phyloP scores from a whole-genome alignment of 192 early-diverging fungal species.

The Rhizophlyctis rosea region DNA sequence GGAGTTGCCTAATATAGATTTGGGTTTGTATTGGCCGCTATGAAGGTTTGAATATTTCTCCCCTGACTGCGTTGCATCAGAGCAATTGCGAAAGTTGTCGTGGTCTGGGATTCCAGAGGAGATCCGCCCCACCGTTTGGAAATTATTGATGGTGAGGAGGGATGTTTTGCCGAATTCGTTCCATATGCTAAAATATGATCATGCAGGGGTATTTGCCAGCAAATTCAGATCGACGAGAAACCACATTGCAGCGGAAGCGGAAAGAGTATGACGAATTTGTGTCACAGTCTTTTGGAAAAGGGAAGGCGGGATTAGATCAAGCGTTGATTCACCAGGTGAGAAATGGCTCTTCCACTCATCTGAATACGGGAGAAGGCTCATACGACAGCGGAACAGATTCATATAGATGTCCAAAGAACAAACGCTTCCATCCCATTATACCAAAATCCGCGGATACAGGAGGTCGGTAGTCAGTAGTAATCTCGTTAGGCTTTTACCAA shows the following conservation, averaged over 20 bases:
- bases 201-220: slow-evolving; percentile 85
- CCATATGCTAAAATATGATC: too few relatives aligned
- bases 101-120: slow-evolving; percentile 92
- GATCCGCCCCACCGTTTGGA: slow-evolving; percentile 87
- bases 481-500: background rate
- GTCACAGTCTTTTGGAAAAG: slow-evolving; percentile 74
- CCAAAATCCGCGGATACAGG: slow-evolving; percentile 75
- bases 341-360: too few relatives aligned
- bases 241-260: slow-evolving; percentile 82
- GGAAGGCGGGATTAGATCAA: slow-evolving; percentile 76
- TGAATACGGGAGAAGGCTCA: too few relatives aligned
- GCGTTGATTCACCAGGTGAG: slow-evolving; percentile 84
- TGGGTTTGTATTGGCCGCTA: slow-evolving; percentile 27
- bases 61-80: slow-evolving; percentile 15
- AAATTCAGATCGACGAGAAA: slow-evolving; percentile 78
- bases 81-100: slow-evolving; percentile 73
- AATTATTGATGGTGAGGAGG: slow-evolving; percentile 71
- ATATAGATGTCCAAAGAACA: slow-evolving; percentile 93
- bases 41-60: slow-evolving; percentile 11
- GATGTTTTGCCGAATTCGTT: too few relatives aligned
- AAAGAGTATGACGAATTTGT: slow-evolving; percentile 91
- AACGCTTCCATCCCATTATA: slow-evolving; percentile 83
- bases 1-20: slow-evolving; percentile 52
- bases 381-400: too few relatives aligned
- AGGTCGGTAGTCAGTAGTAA: slow-evolving; percentile 41